Evolutionary conservation across 345 rosid species (phyloP).

Genomic region (Eucalyptus virginea): DNA sequence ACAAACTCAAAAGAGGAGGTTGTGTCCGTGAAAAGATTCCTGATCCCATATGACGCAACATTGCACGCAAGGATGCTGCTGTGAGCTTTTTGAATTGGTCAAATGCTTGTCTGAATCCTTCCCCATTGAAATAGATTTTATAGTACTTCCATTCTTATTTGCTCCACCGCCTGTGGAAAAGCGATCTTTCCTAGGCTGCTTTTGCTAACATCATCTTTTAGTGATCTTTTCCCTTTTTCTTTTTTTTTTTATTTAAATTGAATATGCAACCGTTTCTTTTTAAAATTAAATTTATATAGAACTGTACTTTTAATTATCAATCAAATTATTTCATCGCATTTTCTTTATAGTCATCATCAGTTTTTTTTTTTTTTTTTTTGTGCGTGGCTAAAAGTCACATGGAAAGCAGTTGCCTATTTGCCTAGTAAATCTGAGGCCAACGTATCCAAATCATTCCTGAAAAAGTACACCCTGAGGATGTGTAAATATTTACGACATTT

Average conservation of each 20-base stretch:
- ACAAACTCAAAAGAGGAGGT: background rate
- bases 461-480: background rate
- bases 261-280: background rate
- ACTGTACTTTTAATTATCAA: background rate
- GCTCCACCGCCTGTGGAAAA: background rate
- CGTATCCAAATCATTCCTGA: background rate
- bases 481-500: background rate
- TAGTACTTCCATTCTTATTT: background rate
- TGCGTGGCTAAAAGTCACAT: background rate
- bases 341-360: background rate
- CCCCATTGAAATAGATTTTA: background rate
- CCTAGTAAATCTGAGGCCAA: background rate
- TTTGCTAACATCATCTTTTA: background rate
- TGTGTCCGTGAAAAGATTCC: background rate
- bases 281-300: background rate
- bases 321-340: background rate
- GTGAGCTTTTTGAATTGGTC: background rate
- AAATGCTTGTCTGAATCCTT: background rate
- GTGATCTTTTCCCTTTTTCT: background rate
- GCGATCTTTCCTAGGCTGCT: background rate
- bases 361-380: background rate
- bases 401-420: background rate
- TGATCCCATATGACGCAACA: background rate
- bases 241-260: background rate
- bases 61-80: background rate